phyloP scores from a whole-genome alignment of 306 rosid species.

The Dalbergia cultrata region DNA sequence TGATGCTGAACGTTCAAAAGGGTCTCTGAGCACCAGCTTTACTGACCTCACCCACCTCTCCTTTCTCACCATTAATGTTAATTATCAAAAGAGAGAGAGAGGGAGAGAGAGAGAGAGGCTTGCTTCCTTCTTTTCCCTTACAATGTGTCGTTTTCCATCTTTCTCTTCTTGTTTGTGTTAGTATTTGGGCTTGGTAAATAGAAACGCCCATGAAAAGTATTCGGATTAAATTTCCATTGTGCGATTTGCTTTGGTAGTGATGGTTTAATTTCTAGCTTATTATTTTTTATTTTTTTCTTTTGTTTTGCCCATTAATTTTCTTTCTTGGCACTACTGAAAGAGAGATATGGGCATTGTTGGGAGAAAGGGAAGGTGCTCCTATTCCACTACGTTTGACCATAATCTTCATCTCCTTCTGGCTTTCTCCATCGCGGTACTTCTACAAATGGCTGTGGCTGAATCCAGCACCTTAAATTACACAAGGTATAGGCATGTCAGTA shows the following conservation, averaged over 20 bases:
- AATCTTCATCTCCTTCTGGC: slow-evolving; percentile 44
- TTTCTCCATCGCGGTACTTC: slow-evolving; percentile 42
- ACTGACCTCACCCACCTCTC: slow-evolving; percentile 69
- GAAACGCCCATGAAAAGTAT: slow-evolving; percentile 37
- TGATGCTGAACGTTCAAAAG: slow-evolving; percentile 62
- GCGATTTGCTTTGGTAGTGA: slow-evolving; percentile 43
- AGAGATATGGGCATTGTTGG: slow-evolving; percentile 45
- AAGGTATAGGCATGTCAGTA: slow-evolving; percentile 59
- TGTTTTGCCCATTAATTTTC: not conserved
- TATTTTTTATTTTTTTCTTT: not conserved
- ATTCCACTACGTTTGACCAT: not conserved
- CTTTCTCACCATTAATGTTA: slow-evolving; percentile 57
- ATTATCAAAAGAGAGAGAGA: not conserved
- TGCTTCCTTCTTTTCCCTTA: not conserved
- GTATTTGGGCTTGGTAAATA: slow-evolving; percentile 29
- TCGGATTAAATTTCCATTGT: slow-evolving; percentile 21
- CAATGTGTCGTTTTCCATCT: slow-evolving; percentile 41
- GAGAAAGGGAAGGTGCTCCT: slow-evolving; percentile 25
- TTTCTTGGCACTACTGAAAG: slow-evolving; percentile 39
- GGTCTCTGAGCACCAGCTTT: slow-evolving; percentile 44
- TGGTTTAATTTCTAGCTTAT: slow-evolving; percentile 25
- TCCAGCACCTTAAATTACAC: slow-evolving; percentile 61
- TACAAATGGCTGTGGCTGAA: slow-evolving; percentile 43
- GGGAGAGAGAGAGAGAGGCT: slow-evolving; percentile 17
- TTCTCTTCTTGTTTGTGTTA: slow-evolving; percentile 19